A percentile compares a stretch with the other conserved stretches of the same genome.
Conservation (phyloP, 2,329 filamentous ascomycete genomes). For the Chlorencoelia australis region DNA sequence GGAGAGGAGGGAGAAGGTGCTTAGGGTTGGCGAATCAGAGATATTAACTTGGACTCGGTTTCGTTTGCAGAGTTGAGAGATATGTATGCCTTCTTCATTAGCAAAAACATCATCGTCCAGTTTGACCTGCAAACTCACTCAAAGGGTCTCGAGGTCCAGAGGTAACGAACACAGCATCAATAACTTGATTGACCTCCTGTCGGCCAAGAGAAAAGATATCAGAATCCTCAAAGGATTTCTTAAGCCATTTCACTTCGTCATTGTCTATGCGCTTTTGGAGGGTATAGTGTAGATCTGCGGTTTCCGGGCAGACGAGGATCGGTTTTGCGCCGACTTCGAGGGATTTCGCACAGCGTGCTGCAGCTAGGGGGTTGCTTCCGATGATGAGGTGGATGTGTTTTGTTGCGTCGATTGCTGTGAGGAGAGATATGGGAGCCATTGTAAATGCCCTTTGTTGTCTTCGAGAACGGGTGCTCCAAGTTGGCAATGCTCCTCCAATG, state of each 20-base stretch:
- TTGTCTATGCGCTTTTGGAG: conserved; percentile 55
- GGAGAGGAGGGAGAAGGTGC: conserved; percentile 81
- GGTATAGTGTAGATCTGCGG: conserved; percentile 46
- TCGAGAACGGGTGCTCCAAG: too few species aligned
- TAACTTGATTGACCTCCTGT: conserved; percentile 63
- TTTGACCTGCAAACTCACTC: conserved; percentile 24
- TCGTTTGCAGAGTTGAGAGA: conserved; percentile 65
- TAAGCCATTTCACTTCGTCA: conserved; percentile 55
- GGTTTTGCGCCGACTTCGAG: conserved; percentile 74
- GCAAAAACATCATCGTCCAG: not conserved
- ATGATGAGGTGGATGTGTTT: conserved; percentile 74
- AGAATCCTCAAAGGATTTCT: conserved; percentile 54
- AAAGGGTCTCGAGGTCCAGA: conserved; percentile 37
- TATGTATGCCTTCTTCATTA: conserved; percentile 42
- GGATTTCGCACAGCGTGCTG: conserved; percentile 69
- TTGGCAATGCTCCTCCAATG: too few species aligned
- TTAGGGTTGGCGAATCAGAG: conserved; percentile 74
- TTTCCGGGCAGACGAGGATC: conserved; percentile 63
- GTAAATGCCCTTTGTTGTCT: too few species aligned
- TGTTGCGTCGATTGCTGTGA: conserved; percentile 62
- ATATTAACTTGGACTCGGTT: conserved; percentile 90
- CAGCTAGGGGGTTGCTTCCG: conserved; percentile 80
- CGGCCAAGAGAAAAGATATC: conserved; percentile 73
- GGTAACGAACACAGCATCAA: conserved; percentile 91
- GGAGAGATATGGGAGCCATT: conserved; percentile 38